Percentiles rank a stretch among this genome's conserved stretches.
These are phyloP conservation scores for Tylopilus intermedius DNA, from an alignment of 768 basidiomycete species.

Conservation along the genomic window DNA sequence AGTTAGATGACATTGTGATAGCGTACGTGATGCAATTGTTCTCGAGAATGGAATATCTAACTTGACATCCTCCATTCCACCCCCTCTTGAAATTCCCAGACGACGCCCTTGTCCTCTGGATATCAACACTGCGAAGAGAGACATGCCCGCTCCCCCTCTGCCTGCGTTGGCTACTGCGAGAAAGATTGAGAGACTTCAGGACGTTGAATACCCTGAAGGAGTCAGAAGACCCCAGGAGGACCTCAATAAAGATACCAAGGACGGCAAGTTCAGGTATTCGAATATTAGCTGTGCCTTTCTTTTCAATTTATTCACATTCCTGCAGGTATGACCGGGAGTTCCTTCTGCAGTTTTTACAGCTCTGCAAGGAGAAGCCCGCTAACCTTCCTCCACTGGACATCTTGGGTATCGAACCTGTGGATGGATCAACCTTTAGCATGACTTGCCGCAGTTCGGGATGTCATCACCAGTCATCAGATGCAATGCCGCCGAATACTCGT, in stretches of 20 bases:
- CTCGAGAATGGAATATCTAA: no score
- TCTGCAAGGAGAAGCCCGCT: constrained; percentile 95
- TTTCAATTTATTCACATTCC: constrained; percentile 6
- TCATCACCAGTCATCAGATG: constrained; percentile 43
- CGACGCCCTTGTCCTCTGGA: no score
- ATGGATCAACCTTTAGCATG: constrained; percentile 44
- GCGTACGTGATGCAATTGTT: no score
- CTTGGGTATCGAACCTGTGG: constrained; percentile 81
- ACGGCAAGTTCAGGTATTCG: constrained; percentile 81
- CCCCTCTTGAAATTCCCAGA: no score
- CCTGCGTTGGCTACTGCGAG: constrained; percentile 71
- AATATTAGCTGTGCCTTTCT: background rate
- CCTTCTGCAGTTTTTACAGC: constrained; percentile 90
- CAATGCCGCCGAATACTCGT: constrained; percentile 41
- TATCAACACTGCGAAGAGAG: no score
- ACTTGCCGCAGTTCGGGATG: constrained; percentile 63
- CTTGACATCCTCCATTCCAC: no score
- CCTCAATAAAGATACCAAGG: constrained; percentile 76
- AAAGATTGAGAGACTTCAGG: constrained; percentile 75
- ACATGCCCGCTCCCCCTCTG: no score
- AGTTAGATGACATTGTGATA: no score
- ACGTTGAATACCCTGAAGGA: constrained; percentile 77
- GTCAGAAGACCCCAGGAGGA: constrained; percentile 78
- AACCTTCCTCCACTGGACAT: constrained; percentile 83
- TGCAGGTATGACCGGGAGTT: constrained; percentile 93